These are phyloP conservation scores for Teratosphaeria zuluensis DNA, from an alignment of 2,329 filamentous ascomycete species.

Conservation along the genomic window DNA sequence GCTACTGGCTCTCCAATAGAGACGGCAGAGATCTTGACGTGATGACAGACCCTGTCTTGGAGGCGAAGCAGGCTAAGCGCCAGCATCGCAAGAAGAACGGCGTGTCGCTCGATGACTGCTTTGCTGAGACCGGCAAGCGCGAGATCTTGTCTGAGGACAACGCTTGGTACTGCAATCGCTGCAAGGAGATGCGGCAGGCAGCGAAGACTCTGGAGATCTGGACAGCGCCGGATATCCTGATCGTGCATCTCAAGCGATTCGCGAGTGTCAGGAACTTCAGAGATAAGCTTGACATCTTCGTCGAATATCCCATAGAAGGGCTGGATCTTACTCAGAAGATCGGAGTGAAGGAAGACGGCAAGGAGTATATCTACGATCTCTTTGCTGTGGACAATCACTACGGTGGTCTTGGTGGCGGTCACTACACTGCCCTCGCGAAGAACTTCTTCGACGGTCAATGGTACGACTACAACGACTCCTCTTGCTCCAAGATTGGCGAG, in stretches of 20 bases:
- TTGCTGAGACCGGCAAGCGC: conserved; percentile 88
- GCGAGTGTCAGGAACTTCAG: conserved; percentile 71
- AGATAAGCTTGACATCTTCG: conserved; percentile 83
- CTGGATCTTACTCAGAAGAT: conserved; percentile 75
- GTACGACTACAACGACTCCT: conserved; percentile 93
- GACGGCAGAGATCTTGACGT: conserved; percentile 51
- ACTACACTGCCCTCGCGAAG: conserved; percentile 91
- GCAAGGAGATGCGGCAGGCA: conserved; percentile 85
- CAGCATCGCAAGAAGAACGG: conserved; percentile 60
- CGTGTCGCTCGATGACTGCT: conserved; percentile 77
- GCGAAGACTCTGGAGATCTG: conserved; percentile 96
- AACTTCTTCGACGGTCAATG: conserved; percentile 83
- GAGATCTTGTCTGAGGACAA: conserved; percentile 92
- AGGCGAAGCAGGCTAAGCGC: conserved; percentile 53
- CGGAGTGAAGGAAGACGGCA: conserved; percentile 68
- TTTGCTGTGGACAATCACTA: conserved; percentile 96
- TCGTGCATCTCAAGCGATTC: conserved; percentile 93
- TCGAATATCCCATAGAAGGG: conserved; percentile 84
- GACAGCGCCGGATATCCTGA: conserved; percentile 90
- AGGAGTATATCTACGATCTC: conserved; percentile 79
- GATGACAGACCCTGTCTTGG: conserved; percentile 48
- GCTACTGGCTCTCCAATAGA: conserved; percentile 40
- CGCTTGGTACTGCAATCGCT: conserved; percentile 93
- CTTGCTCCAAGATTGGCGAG: conserved; percentile 13
- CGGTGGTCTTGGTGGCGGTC: conserved; percentile 83